Base-by-base conservation (phyloP, 2,329 filamentous ascomycete species). In the Fusarium sp. region DNA sequence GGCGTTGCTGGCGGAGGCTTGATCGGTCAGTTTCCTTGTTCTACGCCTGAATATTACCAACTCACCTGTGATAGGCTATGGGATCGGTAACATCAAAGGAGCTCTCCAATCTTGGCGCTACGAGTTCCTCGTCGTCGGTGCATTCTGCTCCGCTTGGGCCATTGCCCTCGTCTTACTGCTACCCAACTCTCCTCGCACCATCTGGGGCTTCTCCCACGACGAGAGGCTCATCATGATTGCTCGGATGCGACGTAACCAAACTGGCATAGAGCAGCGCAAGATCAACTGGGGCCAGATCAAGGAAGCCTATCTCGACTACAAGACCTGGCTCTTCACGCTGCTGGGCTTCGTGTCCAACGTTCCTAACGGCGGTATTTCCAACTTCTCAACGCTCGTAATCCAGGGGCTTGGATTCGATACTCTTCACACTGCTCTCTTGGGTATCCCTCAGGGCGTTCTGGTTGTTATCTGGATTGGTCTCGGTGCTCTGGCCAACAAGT, bases 81-180 rank as follows among this genome's bases (percentile, higher is more conserved):
- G 81, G 0, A 88, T 89, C 41, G 86, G 87, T 1, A 79, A 87
- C 61, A 86, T 86, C 63, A 77, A 79, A 35, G 85, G 83, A 12
- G 76, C 79, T 1, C 77, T 90, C 19, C 78, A 82, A 0, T 83
- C 82, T 0, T 91, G 88, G 88, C 85, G 85, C 68, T 90, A 88
- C 62, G 87, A 90, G 51, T 91, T 91, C 69, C 74, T 91, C 13
- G 82, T 91, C n/a, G 86, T 86, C 5, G 79, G 79, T 7, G 78
- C 83, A 1, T 77, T 89, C 10, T 89, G 85, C 55, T 78, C 83
- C 13, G 55, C 78, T 11, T 90, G 87, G 82, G 88, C 84, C 2
- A 79, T 88, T 7, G 74, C 85, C 10, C 83, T 89, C 69, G 78
- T 82, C 38, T 71, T 86, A 15, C 74, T 86, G 36, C 78, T 88